phyloP scores from a whole-genome alignment of 768 basidiomycete genomes.

The Serendipita vermifera region DNA sequence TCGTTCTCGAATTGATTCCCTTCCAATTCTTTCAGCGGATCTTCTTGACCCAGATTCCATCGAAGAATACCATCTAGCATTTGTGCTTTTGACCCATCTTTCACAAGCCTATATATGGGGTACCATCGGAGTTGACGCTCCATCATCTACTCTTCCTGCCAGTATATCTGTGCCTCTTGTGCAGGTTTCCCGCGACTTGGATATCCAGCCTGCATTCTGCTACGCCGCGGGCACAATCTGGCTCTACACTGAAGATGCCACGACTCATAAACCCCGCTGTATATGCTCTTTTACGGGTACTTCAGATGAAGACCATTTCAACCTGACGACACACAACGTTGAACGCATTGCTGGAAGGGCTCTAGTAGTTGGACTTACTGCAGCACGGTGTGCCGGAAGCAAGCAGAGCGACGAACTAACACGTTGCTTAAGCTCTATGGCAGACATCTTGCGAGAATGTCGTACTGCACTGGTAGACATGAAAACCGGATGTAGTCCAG shows the following conservation, averaged over 20 bases:
- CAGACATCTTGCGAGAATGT: slow-evolving; percentile 51
- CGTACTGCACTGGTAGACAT: slow-evolving; percentile 46
- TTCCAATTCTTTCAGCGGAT: neutral
- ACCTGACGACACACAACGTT: slow-evolving; percentile 70
- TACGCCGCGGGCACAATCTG: neutral
- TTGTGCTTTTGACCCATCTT: neutral
- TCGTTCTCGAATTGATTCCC: neutral
- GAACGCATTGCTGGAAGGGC: slow-evolving; percentile 76
- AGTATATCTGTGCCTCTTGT: neutral
- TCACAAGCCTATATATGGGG: slow-evolving; percentile 5
- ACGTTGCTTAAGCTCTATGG: slow-evolving; percentile 30
- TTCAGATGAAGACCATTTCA: slow-evolving; percentile 75
- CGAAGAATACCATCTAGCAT: slow-evolving; percentile 1
- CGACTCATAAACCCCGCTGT: slow-evolving; percentile 42
- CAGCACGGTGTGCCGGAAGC: neutral
- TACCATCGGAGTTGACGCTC: neutral
- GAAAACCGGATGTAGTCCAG: slow-evolving; percentile 57
- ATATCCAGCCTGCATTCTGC: neutral
- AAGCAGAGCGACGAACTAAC: neutral
- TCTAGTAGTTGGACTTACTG: slow-evolving; percentile 25
- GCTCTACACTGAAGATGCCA: neutral
- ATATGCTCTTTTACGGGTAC: slow-evolving; percentile 68
- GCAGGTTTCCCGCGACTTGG: neutral
- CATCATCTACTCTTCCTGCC: neutral
- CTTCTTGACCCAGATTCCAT: neutral